These are phyloP conservation scores for Cladophialophora chaetospira DNA, from an alignment of 2,329 filamentous ascomycete species.

Conservation along the genomic window DNA sequence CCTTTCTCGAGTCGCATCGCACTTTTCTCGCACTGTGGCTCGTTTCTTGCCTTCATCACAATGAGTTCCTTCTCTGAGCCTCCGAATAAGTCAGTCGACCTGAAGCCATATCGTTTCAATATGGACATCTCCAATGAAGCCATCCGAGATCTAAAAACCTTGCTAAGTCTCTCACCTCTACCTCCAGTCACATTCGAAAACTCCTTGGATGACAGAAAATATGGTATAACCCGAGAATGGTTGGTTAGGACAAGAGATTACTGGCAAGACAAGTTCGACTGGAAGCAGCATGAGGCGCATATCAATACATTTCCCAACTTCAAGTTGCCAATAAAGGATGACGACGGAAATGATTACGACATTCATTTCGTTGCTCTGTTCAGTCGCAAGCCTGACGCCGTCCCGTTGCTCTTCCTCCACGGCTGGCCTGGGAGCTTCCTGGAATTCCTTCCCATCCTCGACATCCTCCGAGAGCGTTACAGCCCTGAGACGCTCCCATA, in stretches of 20 bases:
- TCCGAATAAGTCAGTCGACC: neutral
- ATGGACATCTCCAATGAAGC: neutral
- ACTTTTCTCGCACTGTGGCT: too few species aligned
- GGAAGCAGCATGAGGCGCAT: conserved; percentile 8
- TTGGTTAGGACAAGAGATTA: conserved; percentile 4
- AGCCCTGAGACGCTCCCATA: conserved; percentile 56
- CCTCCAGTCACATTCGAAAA: neutral
- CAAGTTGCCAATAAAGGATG: conserved; percentile 35
- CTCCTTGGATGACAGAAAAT: conserved; percentile 5
- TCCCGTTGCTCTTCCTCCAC: conserved; percentile 58
- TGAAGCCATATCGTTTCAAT: neutral
- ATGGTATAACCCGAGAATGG: conserved; percentile 13
- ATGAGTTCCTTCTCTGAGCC: neutral
- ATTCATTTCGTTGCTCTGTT: conserved; percentile 60
- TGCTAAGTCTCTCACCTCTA: neutral
- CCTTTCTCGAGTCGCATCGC: too few species aligned
- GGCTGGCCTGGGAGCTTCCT: conserved; percentile 42
- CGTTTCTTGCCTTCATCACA: neutral
- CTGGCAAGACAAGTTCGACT: conserved; percentile 15
- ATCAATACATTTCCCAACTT: conserved; percentile 14
- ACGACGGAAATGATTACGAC: conserved; percentile 5
- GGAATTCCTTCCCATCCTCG: conserved; percentile 58
- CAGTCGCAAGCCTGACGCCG: conserved; percentile 52
- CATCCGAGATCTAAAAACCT: neutral
- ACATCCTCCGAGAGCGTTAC: conserved; percentile 50